Base-by-base conservation (phyloP, 768 basidiomycete genomes). In the Serendipita sp. region DNA sequence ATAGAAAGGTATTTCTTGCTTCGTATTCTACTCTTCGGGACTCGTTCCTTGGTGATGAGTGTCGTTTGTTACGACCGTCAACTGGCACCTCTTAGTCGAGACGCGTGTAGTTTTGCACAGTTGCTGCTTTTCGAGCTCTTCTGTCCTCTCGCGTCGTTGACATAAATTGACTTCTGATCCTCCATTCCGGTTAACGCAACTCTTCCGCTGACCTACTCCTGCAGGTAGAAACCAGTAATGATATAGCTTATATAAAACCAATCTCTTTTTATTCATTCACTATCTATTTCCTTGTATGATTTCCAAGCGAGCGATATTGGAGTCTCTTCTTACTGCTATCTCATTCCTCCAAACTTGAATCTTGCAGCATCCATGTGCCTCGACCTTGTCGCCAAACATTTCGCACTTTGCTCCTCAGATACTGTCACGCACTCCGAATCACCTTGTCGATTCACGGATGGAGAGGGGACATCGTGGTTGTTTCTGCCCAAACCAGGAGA, bases 11-110 rank as follows among this genome's bases (percentile, higher is more conserved):
- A n/a, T n/a, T n/a, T n/a, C n/a, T n/a, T n/a, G n/a, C n/a, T n/a
- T n/a, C n/a, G n/a, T n/a, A n/a, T n/a, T n/a, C n/a, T n/a, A n/a
- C n/a, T n/a, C n/a, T n/a, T n/a, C n/a, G n/a, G n/a, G 58, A 41
- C 63, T 61, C 58, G 42, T 67, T 68, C 74, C 75, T 68, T 76
- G 68, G 79, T 81, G 88, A 90, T 80, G 88, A 90, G 88, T 80
- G 86, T 89, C 87, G 86, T n/a, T n/a, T n/a, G n/a, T 69, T 74
- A 72, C 84, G 81, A 79, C 79, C 77, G 74, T 70, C 61, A 80
- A 58, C 81, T 90, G 87, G 88, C 86, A 88, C 87, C 88, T 90
- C 87, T 88, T 89, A 89, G 87, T 88, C 83, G 85, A 90, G 80
- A 71, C 82, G 62, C 38, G 31, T 16, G 34, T 22, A 33, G 50